Percentiles rank a stretch among this genome's conserved stretches.
Evolutionary conservation across 257 asterid genomes (phyloP).

Genomic region (Avicennia marina): DNA sequence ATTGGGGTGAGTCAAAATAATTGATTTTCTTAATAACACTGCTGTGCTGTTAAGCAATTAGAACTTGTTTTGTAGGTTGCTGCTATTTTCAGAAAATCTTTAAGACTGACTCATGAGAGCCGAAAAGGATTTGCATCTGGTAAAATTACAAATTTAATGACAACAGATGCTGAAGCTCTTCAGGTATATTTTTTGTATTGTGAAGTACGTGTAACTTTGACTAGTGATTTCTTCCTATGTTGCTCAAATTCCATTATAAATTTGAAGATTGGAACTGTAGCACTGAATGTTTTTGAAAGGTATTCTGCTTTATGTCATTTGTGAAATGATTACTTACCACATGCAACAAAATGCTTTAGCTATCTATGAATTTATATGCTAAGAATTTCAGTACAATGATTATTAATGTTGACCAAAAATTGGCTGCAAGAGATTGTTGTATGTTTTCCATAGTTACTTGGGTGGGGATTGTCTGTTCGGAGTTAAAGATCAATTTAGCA

Average conservation of each 20-base stretch:
- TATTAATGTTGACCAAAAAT: no score
- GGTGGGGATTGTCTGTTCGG: no score
- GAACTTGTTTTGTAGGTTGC: slow-evolving; percentile 55
- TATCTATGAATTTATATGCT: no score
- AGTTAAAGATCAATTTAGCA: no score
- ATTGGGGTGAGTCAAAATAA: no score
- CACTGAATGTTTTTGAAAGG: no score
- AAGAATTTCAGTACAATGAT: no score
- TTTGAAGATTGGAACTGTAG: not conserved
- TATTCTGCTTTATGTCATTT: no score
- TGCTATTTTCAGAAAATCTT: slow-evolving; percentile 85
- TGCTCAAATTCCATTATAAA: slow-evolving; percentile 10
- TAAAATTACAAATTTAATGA: slow-evolving; percentile 86
- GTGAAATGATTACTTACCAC: no score
- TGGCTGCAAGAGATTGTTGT: no score
- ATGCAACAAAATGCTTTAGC: no score
- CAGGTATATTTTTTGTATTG: slow-evolving; percentile 44
- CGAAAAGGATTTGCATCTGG: slow-evolving; percentile 86
- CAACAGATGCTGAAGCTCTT: slow-evolving; percentile 94
- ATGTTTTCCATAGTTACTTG: no score
- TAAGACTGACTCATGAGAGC: slow-evolving; percentile 90
- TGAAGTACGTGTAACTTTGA: not conserved
- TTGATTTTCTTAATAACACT: not conserved
- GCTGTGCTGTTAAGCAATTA: slow-evolving; percentile 7
- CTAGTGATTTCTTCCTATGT: not conserved